Evolutionary conservation across 2,329 filamentous ascomycete genomes (phyloP).

Genomic region (Stemphylium vesicarium): DNA sequence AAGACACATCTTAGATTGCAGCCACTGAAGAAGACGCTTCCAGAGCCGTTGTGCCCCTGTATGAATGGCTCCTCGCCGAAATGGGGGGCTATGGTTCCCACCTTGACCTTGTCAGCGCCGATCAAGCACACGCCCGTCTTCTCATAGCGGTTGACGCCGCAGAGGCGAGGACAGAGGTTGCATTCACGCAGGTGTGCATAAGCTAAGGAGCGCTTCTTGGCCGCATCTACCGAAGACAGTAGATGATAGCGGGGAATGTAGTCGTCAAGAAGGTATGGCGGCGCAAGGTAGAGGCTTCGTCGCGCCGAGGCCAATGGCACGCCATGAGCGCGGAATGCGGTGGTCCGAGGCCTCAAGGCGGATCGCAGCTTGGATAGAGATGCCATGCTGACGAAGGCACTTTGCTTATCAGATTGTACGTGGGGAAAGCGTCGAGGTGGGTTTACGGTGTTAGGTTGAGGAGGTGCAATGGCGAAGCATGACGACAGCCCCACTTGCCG

Average conservation of each 20-base stretch:
- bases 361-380: conserved; percentile 20
- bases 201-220: conserved; percentile 74
- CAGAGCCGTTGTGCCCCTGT: conserved; percentile 80
- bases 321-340: not conserved
- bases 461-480: not conserved
- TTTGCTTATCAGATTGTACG: not conserved
- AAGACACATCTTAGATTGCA: conserved; percentile 74
- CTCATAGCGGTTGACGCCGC: conserved; percentile 81
- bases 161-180: conserved; percentile 79
- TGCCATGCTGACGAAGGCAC: not conserved
- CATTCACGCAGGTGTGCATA: conserved; percentile 79
- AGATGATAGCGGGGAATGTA: conserved; percentile 76
- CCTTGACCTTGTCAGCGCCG: conserved; percentile 73
- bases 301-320: not conserved
- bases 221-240: conserved; percentile 70
- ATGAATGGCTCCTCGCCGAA: conserved; percentile 82
- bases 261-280: conserved; percentile 73
- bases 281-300: conserved; percentile 59
- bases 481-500: conserved; percentile 12
- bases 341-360: conserved; percentile 7
- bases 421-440: not conserved
- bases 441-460: not conserved
- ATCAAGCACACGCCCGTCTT: conserved; percentile 80
- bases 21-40: conserved; percentile 81
- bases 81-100: conserved; percentile 85